Evolutionary conservation across 768 basidiomycete species (phyloP), one percentile per base, ranked within the genome.

Genomic region (Trametes cinnabarina): DNA sequence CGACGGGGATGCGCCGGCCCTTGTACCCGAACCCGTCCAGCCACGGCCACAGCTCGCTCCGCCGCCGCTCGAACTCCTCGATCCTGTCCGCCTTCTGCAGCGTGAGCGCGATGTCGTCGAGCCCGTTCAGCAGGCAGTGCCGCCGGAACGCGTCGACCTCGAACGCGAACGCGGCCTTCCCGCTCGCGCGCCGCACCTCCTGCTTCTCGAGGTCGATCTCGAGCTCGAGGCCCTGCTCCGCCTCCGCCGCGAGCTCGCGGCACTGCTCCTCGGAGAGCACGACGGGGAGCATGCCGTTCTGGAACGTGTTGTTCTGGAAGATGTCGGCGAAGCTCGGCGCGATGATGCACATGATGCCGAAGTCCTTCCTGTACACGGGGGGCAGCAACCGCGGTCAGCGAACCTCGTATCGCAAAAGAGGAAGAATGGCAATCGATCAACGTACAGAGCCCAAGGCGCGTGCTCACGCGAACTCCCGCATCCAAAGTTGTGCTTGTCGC

Each of bases 21-120:
- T 86, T 80, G 75, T 94, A 97, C 25, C 94, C 94, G 61, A 96
- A 90, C 34, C 96, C 97, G 68, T 99, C 92, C 70, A 98, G 74
- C 97, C 97, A 99, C 5, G 97, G 91, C 94, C 94, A 98, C 57
- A 76, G 70, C 67, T 83, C 76, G 25, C 85, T 88, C 63, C 97
- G 74, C 66, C 81, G 82, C 67, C 80, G 68, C 80, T 99, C 97
- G 66, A 98, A 99, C 41, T 72, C 65, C 58, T 80, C 77, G 63
- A 99, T 97, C n/a, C 79, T 71, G 10, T 75, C 75, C 30, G 79
- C 85, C 70, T 86, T 87, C 72, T 92, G 86, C 78, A 99, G 77
- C 42, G 97, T 99, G 73, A 99, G 77, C 41, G 89, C 94, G 62
- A 99, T 96, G 68, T 98, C 97, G 71, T 99, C 97, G 63, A 98